These are phyloP conservation scores for Adansonia grandidieri DNA, from an alignment of 441 rosid species.

Conservation along the genomic window DNA sequence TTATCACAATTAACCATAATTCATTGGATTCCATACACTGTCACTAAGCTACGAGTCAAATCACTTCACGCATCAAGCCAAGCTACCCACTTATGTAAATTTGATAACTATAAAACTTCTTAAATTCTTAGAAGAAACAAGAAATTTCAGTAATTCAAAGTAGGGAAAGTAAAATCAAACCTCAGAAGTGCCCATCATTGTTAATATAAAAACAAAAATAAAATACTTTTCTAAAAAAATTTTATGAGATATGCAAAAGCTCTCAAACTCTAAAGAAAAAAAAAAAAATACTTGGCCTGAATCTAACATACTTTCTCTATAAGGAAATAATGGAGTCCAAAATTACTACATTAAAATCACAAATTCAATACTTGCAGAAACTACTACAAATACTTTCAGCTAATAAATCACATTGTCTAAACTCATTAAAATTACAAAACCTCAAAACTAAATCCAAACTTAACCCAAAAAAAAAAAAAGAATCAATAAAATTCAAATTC, in stretches of 20 bases:
- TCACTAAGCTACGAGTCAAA: neutral
- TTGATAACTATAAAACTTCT: neutral
- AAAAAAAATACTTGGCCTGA: neutral
- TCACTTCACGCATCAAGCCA: slow-evolving; percentile 1
- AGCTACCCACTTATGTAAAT: slow-evolving; percentile 3
- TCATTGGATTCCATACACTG: neutral
- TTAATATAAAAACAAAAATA: neutral
- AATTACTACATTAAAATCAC: neutral
- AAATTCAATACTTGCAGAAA: neutral
- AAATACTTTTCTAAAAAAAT: neutral
- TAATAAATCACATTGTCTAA: slow-evolving; percentile 3
- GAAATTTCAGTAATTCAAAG: neutral
- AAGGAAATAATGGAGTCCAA: neutral
- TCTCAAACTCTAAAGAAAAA: neutral
- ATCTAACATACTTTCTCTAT: neutral
- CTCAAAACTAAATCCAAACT: neutral
- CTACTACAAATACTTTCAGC: neutral
- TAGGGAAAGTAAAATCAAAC: neutral
- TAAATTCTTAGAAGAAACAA: neutral
- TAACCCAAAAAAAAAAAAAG: neutral
- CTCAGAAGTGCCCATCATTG: neutral
- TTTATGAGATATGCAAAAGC: neutral
- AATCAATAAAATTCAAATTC: slow-evolving; percentile 22
- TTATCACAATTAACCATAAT: neutral
- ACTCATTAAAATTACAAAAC: neutral